Conservation (phyloP, 2,329 filamentous ascomycete species). For the Cladosporium sp. region DNA sequence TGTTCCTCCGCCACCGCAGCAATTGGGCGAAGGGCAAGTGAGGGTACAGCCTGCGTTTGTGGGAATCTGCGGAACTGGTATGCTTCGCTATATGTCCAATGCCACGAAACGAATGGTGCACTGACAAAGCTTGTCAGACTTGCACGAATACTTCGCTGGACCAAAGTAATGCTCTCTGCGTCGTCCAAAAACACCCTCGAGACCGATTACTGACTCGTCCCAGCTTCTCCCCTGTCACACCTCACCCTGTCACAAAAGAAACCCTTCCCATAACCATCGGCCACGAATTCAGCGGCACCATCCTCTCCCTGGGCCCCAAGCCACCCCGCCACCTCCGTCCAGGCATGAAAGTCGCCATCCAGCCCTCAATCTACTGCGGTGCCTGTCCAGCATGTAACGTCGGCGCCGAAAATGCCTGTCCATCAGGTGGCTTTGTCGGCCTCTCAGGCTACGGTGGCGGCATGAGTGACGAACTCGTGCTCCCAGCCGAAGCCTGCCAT, state of each 20-base stretch:
- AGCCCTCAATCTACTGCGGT: constrained; percentile 57
- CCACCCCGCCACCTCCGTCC: constrained; percentile 37
- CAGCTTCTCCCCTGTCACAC: constrained; percentile 46
- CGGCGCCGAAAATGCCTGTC: constrained; percentile 56
- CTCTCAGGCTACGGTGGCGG: constrained; percentile 50
- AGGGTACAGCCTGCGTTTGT: constrained; percentile 43
- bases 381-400: constrained; percentile 53
- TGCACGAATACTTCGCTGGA: constrained; percentile 50
- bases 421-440: constrained; percentile 47
- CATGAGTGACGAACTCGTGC: constrained; percentile 51
- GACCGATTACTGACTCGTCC: background rate
- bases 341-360: constrained; percentile 56
- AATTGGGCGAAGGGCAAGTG: constrained; percentile 46
- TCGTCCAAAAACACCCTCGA: background rate
- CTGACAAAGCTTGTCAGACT: constrained; percentile 32
- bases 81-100: background rate
- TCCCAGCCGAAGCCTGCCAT: constrained; percentile 46
- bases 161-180: constrained; percentile 26
- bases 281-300: constrained; percentile 61
- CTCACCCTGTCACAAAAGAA: constrained; percentile 57
- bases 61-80: constrained; percentile 50
- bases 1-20: constrained; percentile 44
- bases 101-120: constrained; percentile 10
- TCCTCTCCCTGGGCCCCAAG: constrained; percentile 53
- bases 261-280: constrained; percentile 57